phyloP scores from a whole-genome alignment of 768 basidiomycete species.

The Hypholoma sublateritium region DNA sequence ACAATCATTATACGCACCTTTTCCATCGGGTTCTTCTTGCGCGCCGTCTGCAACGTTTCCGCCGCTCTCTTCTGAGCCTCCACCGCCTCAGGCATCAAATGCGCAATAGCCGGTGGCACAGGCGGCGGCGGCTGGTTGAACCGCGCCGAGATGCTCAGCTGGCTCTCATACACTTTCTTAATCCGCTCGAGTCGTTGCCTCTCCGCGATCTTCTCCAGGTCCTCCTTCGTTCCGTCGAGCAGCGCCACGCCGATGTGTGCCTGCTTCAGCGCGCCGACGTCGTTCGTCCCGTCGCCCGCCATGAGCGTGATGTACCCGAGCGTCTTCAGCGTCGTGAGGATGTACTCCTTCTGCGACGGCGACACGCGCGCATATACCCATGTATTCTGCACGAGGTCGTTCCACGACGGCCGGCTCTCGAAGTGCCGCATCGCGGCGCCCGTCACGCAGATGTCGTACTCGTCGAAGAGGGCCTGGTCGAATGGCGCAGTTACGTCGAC shows the following conservation, averaged over 20 bases:
- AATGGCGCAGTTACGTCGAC: slow-evolving; percentile 80
- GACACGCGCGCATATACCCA: slow-evolving; percentile 99
- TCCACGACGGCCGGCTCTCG: slow-evolving; percentile 69
- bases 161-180: slow-evolving; percentile 97
- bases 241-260: slow-evolving; percentile 96
- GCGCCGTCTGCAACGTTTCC: slow-evolving; percentile 59
- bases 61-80: slow-evolving; percentile 83
- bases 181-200: slow-evolving; percentile 85
- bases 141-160: slow-evolving; percentile 83
- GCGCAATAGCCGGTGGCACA: slow-evolving; percentile 85
- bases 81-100: slow-evolving; percentile 87
- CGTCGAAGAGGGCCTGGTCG: slow-evolving; percentile 72
- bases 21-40: slow-evolving; percentile 87
- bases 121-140: slow-evolving; percentile 95
- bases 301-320: slow-evolving; percentile 93
- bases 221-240: slow-evolving; percentile 88
- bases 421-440: slow-evolving; percentile 92
- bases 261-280: slow-evolving; percentile 97
- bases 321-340: slow-evolving; percentile 85
- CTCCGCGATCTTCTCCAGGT: slow-evolving; percentile 91
- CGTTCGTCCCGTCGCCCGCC: slow-evolving; percentile 99
- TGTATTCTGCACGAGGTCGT: slow-evolving; percentile 84
- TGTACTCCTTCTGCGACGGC: slow-evolving; percentile 92
- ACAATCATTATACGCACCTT: slow-evolving; percentile 52
- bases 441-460: slow-evolving; percentile 96